Evolutionary conservation across 768 basidiomycete genomes (phyloP).

Genomic region (Lepiota brunneoincarnata): DNA sequence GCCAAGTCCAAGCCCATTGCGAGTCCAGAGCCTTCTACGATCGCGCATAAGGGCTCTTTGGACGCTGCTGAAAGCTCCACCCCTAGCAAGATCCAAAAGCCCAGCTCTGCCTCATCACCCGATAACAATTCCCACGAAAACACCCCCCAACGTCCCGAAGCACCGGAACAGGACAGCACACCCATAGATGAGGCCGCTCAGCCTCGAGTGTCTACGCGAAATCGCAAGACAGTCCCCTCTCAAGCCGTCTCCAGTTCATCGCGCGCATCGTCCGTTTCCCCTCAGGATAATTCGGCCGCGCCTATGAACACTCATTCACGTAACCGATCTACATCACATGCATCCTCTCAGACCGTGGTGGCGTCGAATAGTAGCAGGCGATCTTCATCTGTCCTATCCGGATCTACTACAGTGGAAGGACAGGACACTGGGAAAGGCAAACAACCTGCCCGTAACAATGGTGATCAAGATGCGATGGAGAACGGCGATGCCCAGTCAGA

Average conservation of each 20-base stretch:
- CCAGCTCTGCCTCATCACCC: conserved; percentile 5
- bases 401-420: conserved; percentile 33
- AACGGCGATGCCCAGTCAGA: conserved; percentile 17
- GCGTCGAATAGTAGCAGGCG: conserved; percentile 25
- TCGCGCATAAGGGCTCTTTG: background rate
- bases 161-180: background rate
- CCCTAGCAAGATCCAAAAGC: conserved; percentile 9
- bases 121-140: conserved; percentile 11
- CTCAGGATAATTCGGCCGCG: conserved; percentile 7
- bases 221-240: conserved; percentile 3
- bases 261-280: conserved; percentile 13
- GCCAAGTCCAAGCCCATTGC: conserved; percentile 12
- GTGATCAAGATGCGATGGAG: conserved; percentile 12
- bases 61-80: background rate
- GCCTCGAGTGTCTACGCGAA: conserved; percentile 10
- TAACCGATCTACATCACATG: conserved; percentile 36
- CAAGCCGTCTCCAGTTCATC: conserved; percentile 12
- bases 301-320: conserved; percentile 26
- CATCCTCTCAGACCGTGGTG: conserved; percentile 34
- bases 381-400: conserved; percentile 37
- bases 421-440: conserved; percentile 10
- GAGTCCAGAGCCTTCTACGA: background rate
- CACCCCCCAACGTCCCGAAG: conserved; percentile 4
- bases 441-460: conserved; percentile 19
- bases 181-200: conserved; percentile 2